Conservation (phyloP, 129 eudicot species). For the Scalesia atractyloides region DNA sequence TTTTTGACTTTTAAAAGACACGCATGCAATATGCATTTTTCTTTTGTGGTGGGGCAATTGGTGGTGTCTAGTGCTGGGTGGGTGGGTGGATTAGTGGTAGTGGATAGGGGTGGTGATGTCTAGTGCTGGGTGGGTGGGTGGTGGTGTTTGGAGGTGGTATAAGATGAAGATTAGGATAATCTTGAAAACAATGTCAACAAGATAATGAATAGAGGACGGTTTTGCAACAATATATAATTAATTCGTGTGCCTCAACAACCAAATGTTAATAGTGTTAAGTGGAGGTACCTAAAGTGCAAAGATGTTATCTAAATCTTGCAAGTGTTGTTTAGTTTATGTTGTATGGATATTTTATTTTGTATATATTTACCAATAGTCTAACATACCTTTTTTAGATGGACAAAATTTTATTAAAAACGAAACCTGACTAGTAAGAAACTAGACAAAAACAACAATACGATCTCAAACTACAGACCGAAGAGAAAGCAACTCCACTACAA, state of each 20-base stretch:
- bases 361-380: background rate
- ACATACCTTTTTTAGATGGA: no score
- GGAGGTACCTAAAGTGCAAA: constrained; percentile 6
- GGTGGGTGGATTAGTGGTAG: no score
- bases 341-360: no score
- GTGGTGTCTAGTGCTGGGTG: background rate
- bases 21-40: background rate
- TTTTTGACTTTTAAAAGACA: background rate
- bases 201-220: constrained; percentile 1
- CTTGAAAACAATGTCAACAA: constrained; percentile 10
- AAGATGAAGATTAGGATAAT: constrained; percentile 16
- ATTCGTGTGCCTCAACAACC: background rate
- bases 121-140: constrained; percentile 10
- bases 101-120: no score
- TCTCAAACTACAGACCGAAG: no score
- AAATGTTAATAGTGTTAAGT: background rate
- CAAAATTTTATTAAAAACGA: no score
- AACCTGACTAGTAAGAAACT: no score
- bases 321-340: background rate
- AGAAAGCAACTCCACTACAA: no score
- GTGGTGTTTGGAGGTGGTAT: constrained; percentile 3
- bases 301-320: background rate
- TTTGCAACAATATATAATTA: constrained; percentile 2
- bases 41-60: background rate
- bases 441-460: no score